A percentile compares a stretch with the other conserved stretches of the same genome.
Evolutionary conservation across 1,284 basidiomycete genomes (phyloP).

Genomic region (Cryptococcus sp.): DNA sequence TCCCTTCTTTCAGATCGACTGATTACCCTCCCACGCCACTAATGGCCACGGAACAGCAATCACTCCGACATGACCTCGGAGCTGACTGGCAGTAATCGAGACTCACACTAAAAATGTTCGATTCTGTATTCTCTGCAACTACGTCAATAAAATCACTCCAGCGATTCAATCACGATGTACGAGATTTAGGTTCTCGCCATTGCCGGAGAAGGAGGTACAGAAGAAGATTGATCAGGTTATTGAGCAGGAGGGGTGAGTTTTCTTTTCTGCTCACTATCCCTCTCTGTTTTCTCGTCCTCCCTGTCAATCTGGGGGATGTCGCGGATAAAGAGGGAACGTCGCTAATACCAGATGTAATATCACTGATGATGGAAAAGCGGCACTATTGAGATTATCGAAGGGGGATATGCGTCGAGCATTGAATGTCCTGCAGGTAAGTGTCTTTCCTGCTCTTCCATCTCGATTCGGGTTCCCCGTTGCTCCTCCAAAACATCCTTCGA

Average conservation of each 20-base stretch:
- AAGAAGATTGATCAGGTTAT: slow-evolving; percentile 75
- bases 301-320: not conserved
- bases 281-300: not conserved
- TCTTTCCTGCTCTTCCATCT: not conserved
- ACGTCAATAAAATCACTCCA: slow-evolving; percentile 98
- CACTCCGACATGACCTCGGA: not conserved
- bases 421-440: slow-evolving; percentile 74
- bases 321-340: not conserved
- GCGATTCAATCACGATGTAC: slow-evolving; percentile 99
- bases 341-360: slow-evolving; percentile 52
- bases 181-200: slow-evolving; percentile 92
- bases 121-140: slow-evolving; percentile 99
- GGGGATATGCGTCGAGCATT: slow-evolving; percentile 98
- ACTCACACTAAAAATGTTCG: slow-evolving; percentile 98
- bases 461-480: not conserved
- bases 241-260: slow-evolving; percentile 72
- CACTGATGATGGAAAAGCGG: slow-evolving; percentile 78
- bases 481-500: not conserved
- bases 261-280: not conserved
- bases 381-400: slow-evolving; percentile 84
- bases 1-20: not conserved
- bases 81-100: slow-evolving; percentile 68
- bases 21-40: too few relatives aligned
- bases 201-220: slow-evolving; percentile 82
- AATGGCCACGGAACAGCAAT: not conserved